These are phyloP conservation scores for Pistacia integerrima DNA, from an alignment of 345 rosid species.

Conservation along the genomic window DNA sequence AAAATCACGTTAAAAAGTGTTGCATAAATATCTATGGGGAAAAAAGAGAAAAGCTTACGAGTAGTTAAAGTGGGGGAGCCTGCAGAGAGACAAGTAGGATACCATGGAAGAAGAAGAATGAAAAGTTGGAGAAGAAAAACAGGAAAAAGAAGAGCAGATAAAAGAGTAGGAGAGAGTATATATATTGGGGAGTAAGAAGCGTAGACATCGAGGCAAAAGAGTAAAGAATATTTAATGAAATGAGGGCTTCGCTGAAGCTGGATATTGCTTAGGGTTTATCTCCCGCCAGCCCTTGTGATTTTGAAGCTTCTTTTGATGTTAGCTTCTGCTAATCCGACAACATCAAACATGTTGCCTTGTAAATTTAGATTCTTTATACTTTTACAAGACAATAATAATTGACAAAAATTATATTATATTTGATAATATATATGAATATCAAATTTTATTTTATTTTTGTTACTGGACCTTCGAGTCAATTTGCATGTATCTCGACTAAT, in stretches of 20 bases:
- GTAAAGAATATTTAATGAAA: neutral
- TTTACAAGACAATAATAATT: too few relatives aligned
- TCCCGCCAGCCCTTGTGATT: constrained; percentile 37
- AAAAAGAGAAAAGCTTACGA: constrained; percentile 36
- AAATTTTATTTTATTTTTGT: too few relatives aligned
- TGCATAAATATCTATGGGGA: neutral
- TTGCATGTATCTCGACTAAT: too few relatives aligned
- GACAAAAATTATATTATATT: too few relatives aligned
- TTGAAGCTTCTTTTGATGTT: neutral
- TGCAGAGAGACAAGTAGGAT: constrained; percentile 33
- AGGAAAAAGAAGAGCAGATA: constrained; percentile 2
- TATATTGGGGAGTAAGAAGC: neutral
- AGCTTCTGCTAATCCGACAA: neutral
- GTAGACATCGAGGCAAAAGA: constrained; percentile 20
- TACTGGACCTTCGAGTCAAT: too few relatives aligned
- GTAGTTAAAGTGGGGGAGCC: constrained; percentile 25
- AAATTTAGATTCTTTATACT: too few relatives aligned
- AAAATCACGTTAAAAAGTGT: neutral
- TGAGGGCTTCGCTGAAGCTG: neutral
- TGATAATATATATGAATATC: too few relatives aligned
- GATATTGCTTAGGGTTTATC: constrained; percentile 22
- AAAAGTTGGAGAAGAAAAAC: neutral
- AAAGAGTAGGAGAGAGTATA: neutral
- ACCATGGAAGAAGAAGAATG: constrained; percentile 37
- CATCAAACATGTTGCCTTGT: neutral